phyloP scores from a whole-genome alignment of 2,329 filamentous ascomycete genomes.

The Phialophora tarda region DNA sequence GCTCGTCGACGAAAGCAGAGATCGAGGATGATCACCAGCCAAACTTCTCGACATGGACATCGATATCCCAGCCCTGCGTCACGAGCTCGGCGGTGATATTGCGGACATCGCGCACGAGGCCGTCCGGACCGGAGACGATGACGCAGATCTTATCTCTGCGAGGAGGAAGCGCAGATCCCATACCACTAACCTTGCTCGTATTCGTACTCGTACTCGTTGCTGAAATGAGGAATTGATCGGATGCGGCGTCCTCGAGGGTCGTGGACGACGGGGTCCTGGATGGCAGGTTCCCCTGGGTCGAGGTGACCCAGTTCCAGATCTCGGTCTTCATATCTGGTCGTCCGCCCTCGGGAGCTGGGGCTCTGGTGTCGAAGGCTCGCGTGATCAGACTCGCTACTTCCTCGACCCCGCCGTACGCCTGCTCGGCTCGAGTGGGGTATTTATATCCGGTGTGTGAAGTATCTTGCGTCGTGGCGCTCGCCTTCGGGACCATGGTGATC shows the following conservation, averaged over 20 bases:
- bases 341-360: constrained; percentile 23
- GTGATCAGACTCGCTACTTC: constrained; percentile 33
- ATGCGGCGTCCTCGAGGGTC: not conserved
- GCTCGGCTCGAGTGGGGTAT: not conserved
- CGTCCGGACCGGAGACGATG: constrained; percentile 67
- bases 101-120: constrained; percentile 64
- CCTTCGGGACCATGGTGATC: constrained; percentile 35
- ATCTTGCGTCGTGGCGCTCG: constrained; percentile 9
- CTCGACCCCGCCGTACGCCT: constrained; percentile 9
- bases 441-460: not conserved
- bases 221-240: not conserved
- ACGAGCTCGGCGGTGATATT: constrained; percentile 62
- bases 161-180: not conserved
- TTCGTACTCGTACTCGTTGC: not conserved
- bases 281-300: constrained; percentile 55
- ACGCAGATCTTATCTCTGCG: constrained; percentile 51
- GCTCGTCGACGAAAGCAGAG: not conserved
- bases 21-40: constrained; percentile 60
- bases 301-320: constrained; percentile 37
- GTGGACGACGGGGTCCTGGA: constrained; percentile 12
- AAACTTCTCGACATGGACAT: constrained; percentile 69
- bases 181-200: too few relatives aligned
- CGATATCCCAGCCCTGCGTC: constrained; percentile 50
- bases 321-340: constrained; percentile 38
- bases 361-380: constrained; percentile 35